Percentiles rank a stretch among this genome's conserved stretches.
Conservation (phyloP, 148 eudicot species). For the Salicornia ramosissima region DNA sequence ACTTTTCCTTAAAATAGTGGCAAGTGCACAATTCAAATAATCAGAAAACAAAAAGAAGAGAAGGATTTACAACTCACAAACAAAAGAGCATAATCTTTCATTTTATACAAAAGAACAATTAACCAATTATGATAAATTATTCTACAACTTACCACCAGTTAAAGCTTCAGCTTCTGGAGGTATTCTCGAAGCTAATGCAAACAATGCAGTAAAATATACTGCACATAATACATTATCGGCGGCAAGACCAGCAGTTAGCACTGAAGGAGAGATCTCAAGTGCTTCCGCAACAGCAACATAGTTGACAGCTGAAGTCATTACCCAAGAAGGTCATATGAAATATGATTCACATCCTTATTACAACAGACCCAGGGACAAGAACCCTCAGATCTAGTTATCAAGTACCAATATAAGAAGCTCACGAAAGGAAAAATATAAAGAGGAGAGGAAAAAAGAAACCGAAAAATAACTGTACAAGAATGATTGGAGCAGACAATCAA, state of each 20-base stretch:
- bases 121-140: not conserved
- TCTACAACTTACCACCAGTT: conserved; percentile 42
- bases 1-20: not conserved
- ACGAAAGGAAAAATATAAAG: not conserved
- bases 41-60: not conserved
- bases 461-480: not conserved
- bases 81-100: no score
- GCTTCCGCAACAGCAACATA: conserved; percentile 84
- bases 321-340: conserved; percentile 22
- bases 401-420: not conserved
- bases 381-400: not conserved
- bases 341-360: not conserved
- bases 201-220: conserved; percentile 65
- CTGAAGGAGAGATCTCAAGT: conserved; percentile 74
- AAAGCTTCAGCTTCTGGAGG: conserved; percentile 60
- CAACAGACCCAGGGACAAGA: not conserved
- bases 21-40: not conserved
- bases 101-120: not conserved
- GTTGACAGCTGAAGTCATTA: conserved; percentile 71
- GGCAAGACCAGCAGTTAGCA: conserved; percentile 87
- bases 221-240: conserved; percentile 97
- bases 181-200: conserved; percentile 73
- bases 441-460: not conserved
- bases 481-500: not conserved
- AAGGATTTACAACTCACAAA: no score